These are phyloP conservation scores for Fusarium aywerte DNA, from an alignment of 2,329 filamentous ascomycete genomes.

Conservation along the genomic window DNA sequence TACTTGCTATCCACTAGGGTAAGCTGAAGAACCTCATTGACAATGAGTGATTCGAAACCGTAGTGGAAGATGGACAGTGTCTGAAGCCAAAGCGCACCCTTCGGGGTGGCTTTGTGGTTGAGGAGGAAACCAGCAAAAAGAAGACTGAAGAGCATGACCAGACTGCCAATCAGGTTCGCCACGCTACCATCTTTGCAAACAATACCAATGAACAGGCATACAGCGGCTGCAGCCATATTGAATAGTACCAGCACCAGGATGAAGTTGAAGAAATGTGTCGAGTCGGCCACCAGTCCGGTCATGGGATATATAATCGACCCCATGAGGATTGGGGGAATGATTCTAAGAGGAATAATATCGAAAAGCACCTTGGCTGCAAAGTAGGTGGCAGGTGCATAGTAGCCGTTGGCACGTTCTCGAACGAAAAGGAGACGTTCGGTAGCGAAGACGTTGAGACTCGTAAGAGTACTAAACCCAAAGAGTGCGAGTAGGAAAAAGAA, in stretches of 20 bases:
- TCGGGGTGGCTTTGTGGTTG: constrained; percentile 93
- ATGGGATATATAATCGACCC: constrained; percentile 97
- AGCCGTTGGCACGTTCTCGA: constrained; percentile 93
- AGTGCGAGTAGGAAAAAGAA: constrained; percentile 98
- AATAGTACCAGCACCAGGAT: constrained; percentile 92
- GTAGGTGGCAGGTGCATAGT: constrained; percentile 94
- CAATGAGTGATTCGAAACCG: constrained; percentile 93
- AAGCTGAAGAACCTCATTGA: constrained; percentile 93
- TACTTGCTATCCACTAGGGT: constrained; percentile 95
- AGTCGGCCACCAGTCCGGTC: constrained; percentile 88
- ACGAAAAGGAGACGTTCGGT: constrained; percentile 91
- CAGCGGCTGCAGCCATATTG: constrained; percentile 91
- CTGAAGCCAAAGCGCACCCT: constrained; percentile 88
- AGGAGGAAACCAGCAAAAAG: constrained; percentile 93
- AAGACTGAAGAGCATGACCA: constrained; percentile 97
- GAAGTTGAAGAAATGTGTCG: constrained; percentile 88
- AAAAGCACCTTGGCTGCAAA: constrained; percentile 98
- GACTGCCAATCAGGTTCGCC: constrained; percentile 89
- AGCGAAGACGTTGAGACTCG: constrained; percentile 92
- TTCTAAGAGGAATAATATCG: constrained; percentile 92
- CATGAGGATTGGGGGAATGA: constrained; percentile 94
- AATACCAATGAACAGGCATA: constrained; percentile 96
- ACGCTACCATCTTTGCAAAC: constrained; percentile 91
- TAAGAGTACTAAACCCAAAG: constrained; percentile 96
- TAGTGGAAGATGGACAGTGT: constrained; percentile 97